Evolutionary conservation across 495 filamentous ascomycete genomes (phyloP), one percentile per base, ranked within the genome.

Genomic region (Usnea hakonensis): DNA sequence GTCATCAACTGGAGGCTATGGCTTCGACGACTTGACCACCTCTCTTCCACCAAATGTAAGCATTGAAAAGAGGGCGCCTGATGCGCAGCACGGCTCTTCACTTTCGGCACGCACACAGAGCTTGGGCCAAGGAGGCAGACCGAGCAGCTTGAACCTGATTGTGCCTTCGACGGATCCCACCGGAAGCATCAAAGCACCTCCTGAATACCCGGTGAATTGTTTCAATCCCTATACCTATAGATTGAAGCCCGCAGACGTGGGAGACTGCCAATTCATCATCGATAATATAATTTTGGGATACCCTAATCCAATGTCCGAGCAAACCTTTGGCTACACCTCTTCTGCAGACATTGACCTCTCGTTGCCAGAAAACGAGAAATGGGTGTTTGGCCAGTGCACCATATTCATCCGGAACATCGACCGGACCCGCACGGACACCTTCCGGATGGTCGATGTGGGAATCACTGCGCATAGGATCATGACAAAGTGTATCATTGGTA

Each of bases 221-320:
- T 59, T 59, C 57, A 9, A 46, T 21, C 37, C 41, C 6, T 21
- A 41, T 19, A 0, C 11, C 21, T 16, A 9, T n/a, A 14, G 14
- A 36, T 1, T 46, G 5, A 36, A 8, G 40, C 57, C 19, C 21
- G 19, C 57, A 36, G 8, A 1, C 14, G 21, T 17, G 19, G 21
- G 28, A 46, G 57, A 59, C 14, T 59, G 57, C 38, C 3, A 46
- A 4, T 33, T 59, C 23, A 16, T 59, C 38, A 59, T 59, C 57
- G 30, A 46, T n/a, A 6, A 59, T 1, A 59, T 59, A n/a, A 59
- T 59, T 19, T 19, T 59, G 23, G 13, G 38, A 3, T 59, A 59
- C 57, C 57, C 57, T 1, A n/a, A 41, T 19, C 57, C 57, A 2
- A 46, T 59, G 37, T 26, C 38, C 17, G 26, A 0, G 26, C 21